Base-by-base conservation (phyloP, 2,329 filamentous ascomycete genomes). In the Scedosporium apiospermum region DNA sequence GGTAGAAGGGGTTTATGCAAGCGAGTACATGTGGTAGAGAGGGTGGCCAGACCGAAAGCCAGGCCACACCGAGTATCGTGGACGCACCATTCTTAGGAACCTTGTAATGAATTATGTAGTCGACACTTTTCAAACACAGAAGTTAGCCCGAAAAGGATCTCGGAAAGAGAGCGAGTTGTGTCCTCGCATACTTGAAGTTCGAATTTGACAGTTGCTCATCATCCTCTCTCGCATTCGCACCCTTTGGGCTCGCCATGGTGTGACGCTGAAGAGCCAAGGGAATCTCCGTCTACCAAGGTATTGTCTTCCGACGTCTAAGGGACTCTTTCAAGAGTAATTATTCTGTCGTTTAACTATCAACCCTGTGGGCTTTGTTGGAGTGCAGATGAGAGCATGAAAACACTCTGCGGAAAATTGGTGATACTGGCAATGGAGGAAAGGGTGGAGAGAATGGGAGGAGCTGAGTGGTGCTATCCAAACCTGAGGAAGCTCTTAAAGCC, bases 41-140 rank as follows among this genome's bases (percentile, higher is more conserved):
- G 34, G 10, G 9, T 38, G 5, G 30, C 30, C 30, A 34, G 30
- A 34, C 30, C 30, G 30, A 34, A 34, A 34, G 30, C 30, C 30
- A 34, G 34, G 3, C 34, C 34, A 38, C 9, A 14, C 34, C 10
- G 34, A 38, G 34, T 14, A 38, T 38, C 4, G 10, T 2, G 55
- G 65, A 67, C 77, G 65, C 78, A 89, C 90, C 85, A 63, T 85
- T 82, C 55, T 84, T 79, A 27, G 86, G 82, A 70, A 93, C 88
- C 63, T 87, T 81, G 76, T 90, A 96, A 70, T 87, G 84, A 65
- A 97, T 83, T 63, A 96, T 91, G 80, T 91, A 97, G 78, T 97
- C 93, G 64, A 96, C 90, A 62, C 90, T 84, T 23, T 55, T 51
- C 49, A 16, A 38, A 61, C 21, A 26, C 26, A 14, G 53, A 27